Evolutionary conservation across 169 alveolate genomes (phyloP).

Genomic region (Cystoisospora suis): DNA sequence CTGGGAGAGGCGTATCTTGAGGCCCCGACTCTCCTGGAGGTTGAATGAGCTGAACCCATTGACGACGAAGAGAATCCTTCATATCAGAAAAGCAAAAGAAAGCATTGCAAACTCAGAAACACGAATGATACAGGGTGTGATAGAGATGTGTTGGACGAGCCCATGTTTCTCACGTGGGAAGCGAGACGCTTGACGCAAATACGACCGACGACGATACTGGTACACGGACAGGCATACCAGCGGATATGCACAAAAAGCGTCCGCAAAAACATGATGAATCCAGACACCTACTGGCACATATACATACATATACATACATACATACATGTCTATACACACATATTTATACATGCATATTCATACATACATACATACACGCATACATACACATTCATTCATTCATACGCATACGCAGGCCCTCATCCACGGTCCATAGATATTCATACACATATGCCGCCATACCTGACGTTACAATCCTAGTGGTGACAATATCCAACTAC

Average conservation of each 20-base stretch:
- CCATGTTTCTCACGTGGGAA: too few species aligned
- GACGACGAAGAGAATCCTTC: conserved; percentile 23
- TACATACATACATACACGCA: background rate
- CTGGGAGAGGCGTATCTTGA: background rate
- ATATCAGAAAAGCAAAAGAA: too few species aligned
- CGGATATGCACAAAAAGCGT: background rate
- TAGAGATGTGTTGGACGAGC: too few species aligned
- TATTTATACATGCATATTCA: background rate
- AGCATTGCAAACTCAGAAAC: too few species aligned
- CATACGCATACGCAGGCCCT: too few species aligned
- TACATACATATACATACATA: background rate
- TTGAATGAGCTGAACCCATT: conserved; percentile 15
- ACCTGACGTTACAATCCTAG: background rate
- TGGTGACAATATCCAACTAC: background rate
- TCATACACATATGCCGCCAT: too few species aligned
- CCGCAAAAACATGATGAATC: background rate
- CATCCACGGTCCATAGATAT: background rate
- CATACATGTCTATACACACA: background rate
- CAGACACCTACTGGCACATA: too few species aligned
- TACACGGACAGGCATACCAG: background rate
- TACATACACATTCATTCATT: background rate
- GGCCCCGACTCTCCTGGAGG: background rate
- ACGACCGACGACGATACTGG: too few species aligned
- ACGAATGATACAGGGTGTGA: too few species aligned
- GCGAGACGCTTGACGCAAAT: too few species aligned